These are phyloP conservation scores for Pythium aquatile DNA, from an alignment of 352 stramenopile genomes.

Conservation along the genomic window DNA sequence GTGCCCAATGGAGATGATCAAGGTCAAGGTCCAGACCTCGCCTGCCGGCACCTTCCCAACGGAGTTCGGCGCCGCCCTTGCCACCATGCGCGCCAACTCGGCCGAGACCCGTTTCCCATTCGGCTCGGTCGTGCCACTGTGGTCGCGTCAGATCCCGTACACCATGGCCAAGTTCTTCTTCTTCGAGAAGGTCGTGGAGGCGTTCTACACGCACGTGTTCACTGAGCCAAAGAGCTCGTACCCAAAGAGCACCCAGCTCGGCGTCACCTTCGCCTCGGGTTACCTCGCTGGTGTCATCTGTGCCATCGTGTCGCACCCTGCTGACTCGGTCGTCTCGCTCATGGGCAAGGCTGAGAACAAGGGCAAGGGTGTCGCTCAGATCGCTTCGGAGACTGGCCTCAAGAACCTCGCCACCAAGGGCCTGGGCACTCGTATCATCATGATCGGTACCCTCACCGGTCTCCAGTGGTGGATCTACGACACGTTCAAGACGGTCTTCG, in stretches of 20 bases:
- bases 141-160: constrained; percentile 96
- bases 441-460: constrained; percentile 95
- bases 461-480: constrained; percentile 98
- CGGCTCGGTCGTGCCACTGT: constrained; percentile 88
- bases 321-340: constrained; percentile 98
- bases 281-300: constrained; percentile 99
- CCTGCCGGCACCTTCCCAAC: constrained; percentile 87
- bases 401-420: constrained; percentile 86
- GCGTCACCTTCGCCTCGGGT: constrained; percentile 96
- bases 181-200: constrained; percentile 90
- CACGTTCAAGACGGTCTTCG: constrained; percentile 92
- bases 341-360: constrained; percentile 92
- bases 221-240: constrained; percentile 91
- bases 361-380: constrained; percentile 88
- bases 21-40: constrained; percentile 94
- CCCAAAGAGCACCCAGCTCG: constrained; percentile 93
- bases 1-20: constrained; percentile 95
- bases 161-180: constrained; percentile 99
- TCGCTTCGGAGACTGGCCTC: constrained; percentile 77
- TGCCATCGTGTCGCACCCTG: constrained; percentile 98
- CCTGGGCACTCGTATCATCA: constrained; percentile 93
- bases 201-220: constrained; percentile 89
- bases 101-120: constrained; percentile 91
- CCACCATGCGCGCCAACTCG: constrained; percentile 87
- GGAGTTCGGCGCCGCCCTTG: constrained; percentile 84